Evolutionary conservation across 192 early-diverging fungal species (phyloP), one percentile per base, ranked within the genome.

Genomic region (Borealophlyctis nickersoniae): DNA sequence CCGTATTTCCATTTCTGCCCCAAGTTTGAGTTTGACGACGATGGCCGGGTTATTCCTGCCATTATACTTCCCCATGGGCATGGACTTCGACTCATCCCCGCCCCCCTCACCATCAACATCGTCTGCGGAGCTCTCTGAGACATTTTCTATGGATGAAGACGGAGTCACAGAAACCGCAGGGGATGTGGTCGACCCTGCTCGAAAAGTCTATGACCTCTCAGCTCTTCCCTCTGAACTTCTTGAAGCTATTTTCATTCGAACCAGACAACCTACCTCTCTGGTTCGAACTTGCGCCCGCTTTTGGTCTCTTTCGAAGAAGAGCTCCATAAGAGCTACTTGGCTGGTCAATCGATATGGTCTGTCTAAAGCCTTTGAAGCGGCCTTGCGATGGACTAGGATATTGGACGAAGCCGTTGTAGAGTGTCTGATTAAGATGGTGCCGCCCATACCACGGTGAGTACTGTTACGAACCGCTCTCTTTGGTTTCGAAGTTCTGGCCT

Each of bases 351-450:
- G 28, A 51, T 62, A 59, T 58, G 60, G 60, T 29, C 49, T 1
- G 45, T 11, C 23, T 11, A 26, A 62, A 26, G 60, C 60, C 24
- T 23, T 62, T 16, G 26, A 62, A 31, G 45, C 26, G 26, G 16
- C 54, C 23, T 29, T 62, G 19, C 11, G 60, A 2, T 62, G 60
- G 49, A 51, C 60, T 58, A 62, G 56, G 28, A n/a, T 62, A 1
- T 28, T 62, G 11, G 52, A 58, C 1, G 22, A 16, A 57, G 49
- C 55, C 14, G 24, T 28, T 0, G n/a, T 62, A 11, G 60, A 62
- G 0, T 27, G 23, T n/a, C 55, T 62, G 26, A 23, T 62, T 11
- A 51, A 56, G 60, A 60, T 30, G 16, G 60, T 62, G 19, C 60
- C 60, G 11, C 11, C 29, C 1, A 51, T 62, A 14, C 60, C 60